Evolutionary conservation across 257 asterid genomes (phyloP), one percentile per base, ranked within the genome.

Genomic region (Solanum pennellii): DNA sequence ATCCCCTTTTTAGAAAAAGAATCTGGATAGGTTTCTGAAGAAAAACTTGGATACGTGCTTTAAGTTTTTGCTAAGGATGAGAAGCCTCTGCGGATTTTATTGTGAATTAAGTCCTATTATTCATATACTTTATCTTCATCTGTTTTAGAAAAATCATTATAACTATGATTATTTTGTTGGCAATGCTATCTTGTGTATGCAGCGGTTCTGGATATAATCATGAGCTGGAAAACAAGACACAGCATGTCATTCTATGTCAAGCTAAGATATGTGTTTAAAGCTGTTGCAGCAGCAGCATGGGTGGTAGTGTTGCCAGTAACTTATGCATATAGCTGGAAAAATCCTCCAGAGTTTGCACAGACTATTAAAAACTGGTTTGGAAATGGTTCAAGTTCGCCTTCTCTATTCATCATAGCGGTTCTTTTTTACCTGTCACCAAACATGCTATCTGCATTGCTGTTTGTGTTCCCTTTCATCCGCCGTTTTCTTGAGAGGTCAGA

Each of bases 331-430:
- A 95, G 98, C 88, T 95, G 98, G 99, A 87, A 91, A 85, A 90
- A 94, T 87, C 90, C 98, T 86, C 75, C 97, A 86, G 98, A 95
- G 73, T 88, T 97, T 87, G 95, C 94, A 20, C 95, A 90, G 89
- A 92, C 99, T 20, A 94, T 95, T 84, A 95, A 94, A 90, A 92
- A 88, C 76, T 95, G 98, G 98, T 94, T 97, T 91, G 98, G 99
- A 23, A 89, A 93, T 21, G 92, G 95, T 73, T 88, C 86, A 33
- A 94, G 98, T 85, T 93, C 96, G 66, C 96, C 99, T 89, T 94
- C 99, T 86, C 74, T 97, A 87, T 97, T 93, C 92, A 90, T 94
- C 87, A 86, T 94, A 88, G 98, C 99, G 13, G 93, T 95, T 90
- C 88, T 97, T 56, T 89, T 94, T 80, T 97, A 97, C 91, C 86